Evolutionary conservation across 495 filamentous ascomycete species (phyloP).

Genomic region (Neurospora sublineolata): DNA sequence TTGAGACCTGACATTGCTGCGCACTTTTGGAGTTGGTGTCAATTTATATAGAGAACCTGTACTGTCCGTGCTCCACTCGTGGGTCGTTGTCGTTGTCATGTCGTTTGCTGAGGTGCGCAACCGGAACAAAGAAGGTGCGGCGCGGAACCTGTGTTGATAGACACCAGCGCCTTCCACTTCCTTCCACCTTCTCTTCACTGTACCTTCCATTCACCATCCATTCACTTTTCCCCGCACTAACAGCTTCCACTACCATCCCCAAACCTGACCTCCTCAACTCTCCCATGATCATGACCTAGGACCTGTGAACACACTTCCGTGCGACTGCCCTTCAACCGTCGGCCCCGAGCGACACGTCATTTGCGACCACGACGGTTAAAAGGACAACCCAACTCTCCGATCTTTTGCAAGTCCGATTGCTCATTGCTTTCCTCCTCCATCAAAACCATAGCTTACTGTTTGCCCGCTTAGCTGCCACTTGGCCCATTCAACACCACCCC

Average conservation of each 20-base stretch:
- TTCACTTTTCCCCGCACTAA: background rate
- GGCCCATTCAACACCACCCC: background rate
- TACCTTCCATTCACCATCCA: background rate
- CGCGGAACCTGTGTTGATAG: background rate
- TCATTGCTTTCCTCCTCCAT: background rate
- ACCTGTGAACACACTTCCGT: background rate
- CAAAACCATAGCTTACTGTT: background rate
- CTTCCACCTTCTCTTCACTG: background rate
- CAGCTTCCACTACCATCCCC: background rate
- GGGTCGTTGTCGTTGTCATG: background rate
- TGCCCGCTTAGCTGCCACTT: background rate
- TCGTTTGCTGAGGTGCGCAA: background rate
- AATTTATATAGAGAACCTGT: background rate
- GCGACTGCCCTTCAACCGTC: background rate
- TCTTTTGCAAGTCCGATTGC: background rate
- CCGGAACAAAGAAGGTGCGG: background rate
- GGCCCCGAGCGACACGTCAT: background rate
- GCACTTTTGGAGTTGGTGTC: background rate
- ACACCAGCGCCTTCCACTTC: background rate
- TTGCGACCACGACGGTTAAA: background rate
- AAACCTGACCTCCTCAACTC: background rate
- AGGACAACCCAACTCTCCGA: background rate
- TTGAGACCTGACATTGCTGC: accelerated
- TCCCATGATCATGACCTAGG: background rate
- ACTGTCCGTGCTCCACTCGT: background rate